These are phyloP conservation scores for Calonectria pseudoreteaudii DNA, from an alignment of 2,329 filamentous ascomycete genomes.

Conservation along the genomic window DNA sequence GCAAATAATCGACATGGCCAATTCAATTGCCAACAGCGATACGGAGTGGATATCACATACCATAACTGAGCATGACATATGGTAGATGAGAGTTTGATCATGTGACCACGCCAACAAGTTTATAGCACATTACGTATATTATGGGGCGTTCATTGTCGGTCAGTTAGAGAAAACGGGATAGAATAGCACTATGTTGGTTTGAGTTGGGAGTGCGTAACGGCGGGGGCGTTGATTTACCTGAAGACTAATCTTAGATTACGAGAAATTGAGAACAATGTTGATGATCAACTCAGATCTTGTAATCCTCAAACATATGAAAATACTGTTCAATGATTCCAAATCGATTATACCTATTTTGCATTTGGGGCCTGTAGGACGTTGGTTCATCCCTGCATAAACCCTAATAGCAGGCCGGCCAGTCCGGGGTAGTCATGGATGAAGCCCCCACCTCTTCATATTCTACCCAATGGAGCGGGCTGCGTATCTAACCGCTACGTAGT, in stretches of 20 bases:
- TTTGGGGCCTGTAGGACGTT: neutral
- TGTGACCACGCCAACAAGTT: neutral
- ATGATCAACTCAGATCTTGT: neutral
- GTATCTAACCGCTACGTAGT: neutral
- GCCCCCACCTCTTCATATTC: neutral
- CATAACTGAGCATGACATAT: constrained; percentile 57
- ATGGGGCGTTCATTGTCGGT: neutral
- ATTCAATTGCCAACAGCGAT: constrained; percentile 58
- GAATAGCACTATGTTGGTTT: neutral
- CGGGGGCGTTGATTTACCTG: neutral
- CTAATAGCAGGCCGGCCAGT: neutral
- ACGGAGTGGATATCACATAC: constrained; percentile 61
- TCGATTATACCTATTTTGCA: neutral
- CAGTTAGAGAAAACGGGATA: neutral
- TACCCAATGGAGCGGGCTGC: neutral
- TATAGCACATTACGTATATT: neutral
- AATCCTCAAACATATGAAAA: neutral
- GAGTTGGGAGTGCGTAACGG: neutral
- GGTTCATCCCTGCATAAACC: neutral
- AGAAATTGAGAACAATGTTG: neutral
- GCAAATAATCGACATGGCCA: constrained; percentile 60
- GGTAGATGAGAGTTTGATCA: constrained; percentile 37
- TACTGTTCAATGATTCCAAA: neutral
- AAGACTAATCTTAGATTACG: neutral
- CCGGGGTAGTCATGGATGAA: neutral